Evolutionary conservation across 1,139 yeast genomes (phyloP).

Genomic region (Blastobotrys ciferrii): DNA sequence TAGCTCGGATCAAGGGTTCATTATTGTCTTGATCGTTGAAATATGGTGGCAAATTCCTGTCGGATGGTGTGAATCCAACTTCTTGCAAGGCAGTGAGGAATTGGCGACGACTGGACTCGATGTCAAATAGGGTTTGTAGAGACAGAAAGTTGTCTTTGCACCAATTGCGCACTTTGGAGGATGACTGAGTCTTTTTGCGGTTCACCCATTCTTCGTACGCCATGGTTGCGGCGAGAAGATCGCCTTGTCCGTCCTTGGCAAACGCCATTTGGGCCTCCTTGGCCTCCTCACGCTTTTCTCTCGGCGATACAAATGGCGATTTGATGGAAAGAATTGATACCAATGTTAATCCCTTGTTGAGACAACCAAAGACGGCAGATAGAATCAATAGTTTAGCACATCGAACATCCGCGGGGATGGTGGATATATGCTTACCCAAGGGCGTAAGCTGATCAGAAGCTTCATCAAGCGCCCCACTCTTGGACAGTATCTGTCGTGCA

Average conservation of each 20-base stretch:
- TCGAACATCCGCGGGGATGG: slow-evolving; percentile 80
- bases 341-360: slow-evolving; percentile 69
- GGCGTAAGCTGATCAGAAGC: slow-evolving; percentile 58
- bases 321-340: slow-evolving; percentile 77
- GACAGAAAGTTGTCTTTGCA: slow-evolving; percentile 64
- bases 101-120: slow-evolving; percentile 67
- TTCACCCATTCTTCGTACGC: slow-evolving; percentile 52
- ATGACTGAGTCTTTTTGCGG: slow-evolving; percentile 21
- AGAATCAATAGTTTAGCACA: slow-evolving; percentile 79
- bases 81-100: slow-evolving; percentile 66
- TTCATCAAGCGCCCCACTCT: slow-evolving; percentile 66
- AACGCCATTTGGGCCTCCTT: slow-evolving; percentile 49
- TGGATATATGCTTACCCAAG: slow-evolving; percentile 76
- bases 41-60: slow-evolving; percentile 19
- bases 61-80: slow-evolving; percentile 64
- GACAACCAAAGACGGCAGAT: slow-evolving; percentile 79
- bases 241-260: slow-evolving; percentile 55
- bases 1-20: slow-evolving; percentile 54
- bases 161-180: slow-evolving; percentile 45
- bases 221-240: slow-evolving; percentile 63
- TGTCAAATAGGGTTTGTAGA: slow-evolving; percentile 63
- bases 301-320: slow-evolving; percentile 62
- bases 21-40: slow-evolving; percentile 53
- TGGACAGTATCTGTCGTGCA: slow-evolving; percentile 60
- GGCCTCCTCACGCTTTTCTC: slow-evolving; percentile 64